These are phyloP conservation scores for Colletotrichum orchidophilum DNA, from an alignment of 2,329 filamentous ascomycete species.

Conservation along the genomic window DNA sequence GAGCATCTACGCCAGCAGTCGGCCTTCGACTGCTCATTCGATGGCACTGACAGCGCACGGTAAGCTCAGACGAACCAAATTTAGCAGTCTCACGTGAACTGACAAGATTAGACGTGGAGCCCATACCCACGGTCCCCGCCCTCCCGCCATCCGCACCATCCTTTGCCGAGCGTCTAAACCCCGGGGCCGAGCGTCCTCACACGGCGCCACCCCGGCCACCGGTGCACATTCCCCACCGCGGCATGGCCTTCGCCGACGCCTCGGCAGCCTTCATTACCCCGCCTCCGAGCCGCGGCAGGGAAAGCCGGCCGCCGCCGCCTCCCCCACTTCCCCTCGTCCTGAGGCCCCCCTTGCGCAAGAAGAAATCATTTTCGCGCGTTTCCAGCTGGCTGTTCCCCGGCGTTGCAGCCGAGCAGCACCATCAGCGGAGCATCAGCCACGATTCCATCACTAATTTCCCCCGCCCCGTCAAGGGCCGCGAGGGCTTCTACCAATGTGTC, in stretches of 20 bases:
- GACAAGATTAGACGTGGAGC: conserved; percentile 52
- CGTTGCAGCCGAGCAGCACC: conserved; percentile 42
- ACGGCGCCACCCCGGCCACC: conserved; percentile 47
- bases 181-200: conserved; percentile 47
- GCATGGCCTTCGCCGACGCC: conserved; percentile 43
- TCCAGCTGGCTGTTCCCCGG: conserved; percentile 67
- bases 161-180: conserved; percentile 64
- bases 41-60: conserved; percentile 37
- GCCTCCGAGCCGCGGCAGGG: conserved; percentile 38
- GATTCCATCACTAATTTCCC: conserved; percentile 66
- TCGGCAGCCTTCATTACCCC: conserved; percentile 43
- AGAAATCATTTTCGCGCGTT: conserved; percentile 72
- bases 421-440: conserved; percentile 51
- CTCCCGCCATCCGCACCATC: conserved; percentile 66
- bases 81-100: conserved; percentile 19
- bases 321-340: conserved; percentile 61
- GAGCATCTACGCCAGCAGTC: conserved; percentile 63
- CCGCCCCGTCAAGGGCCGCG: conserved; percentile 57
- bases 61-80: conserved; percentile 18
- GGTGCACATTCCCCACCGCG: conserved; percentile 43
- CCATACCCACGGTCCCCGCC: conserved; percentile 66
- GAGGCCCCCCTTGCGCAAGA: conserved; percentile 70
- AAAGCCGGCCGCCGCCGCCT: conserved; percentile 61
- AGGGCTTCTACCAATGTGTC: conserved; percentile 69
- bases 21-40: conserved; percentile 62